Evolutionary conservation across 345 rosid genomes (phyloP), one percentile per base, ranked within the genome.

Genomic region (Boechera stricta): DNA sequence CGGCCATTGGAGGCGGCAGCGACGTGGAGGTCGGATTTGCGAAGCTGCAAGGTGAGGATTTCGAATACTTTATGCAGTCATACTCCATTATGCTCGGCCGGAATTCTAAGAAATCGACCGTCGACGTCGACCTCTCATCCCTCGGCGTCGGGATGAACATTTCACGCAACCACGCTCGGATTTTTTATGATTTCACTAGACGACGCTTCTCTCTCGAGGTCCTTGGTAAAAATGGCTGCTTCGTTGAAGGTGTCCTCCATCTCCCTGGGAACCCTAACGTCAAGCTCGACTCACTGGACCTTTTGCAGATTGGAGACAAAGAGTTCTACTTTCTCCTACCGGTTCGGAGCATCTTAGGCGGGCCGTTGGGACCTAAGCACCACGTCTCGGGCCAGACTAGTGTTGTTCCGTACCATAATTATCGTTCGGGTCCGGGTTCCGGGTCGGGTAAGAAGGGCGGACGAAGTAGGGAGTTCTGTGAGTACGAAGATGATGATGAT

Each of bases 111-210:
- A 94, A 94, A 78, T 92, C 98, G 28, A 89, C 88, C 54, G 97
- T 94, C 67, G 98, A 94, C 72, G 98, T 94, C 61, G 98, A 94
- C 78, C 91, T 94, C 15, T 83, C 97, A 10, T 89, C 95, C 78
- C 93, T 94, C 15, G 98, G 98, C 59, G 98, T 98, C 13, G 98
- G 97, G 39, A 94, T 94, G 98, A 94, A 92, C 87, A 94, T 94
- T 66, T 94, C 97, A 11, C 95, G 98, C 58, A 86, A 92, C 77
- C 97, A 94, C 54, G 95, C 98, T 13, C 92, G 98, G 81, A 89
- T 94, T 61, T 92, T 90, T 77, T 92, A 92, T 82, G 97, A 94
- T 74, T 94, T 94, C 85, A 79, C 98, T 13, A 89, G 98, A 68
- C 98, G 98, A 18, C 98, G 97, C 15, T 94, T 94, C 65, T 96